phyloP scores from a whole-genome alignment of 139 green algal species.

The Limnomonas spitsbergensis region DNA sequence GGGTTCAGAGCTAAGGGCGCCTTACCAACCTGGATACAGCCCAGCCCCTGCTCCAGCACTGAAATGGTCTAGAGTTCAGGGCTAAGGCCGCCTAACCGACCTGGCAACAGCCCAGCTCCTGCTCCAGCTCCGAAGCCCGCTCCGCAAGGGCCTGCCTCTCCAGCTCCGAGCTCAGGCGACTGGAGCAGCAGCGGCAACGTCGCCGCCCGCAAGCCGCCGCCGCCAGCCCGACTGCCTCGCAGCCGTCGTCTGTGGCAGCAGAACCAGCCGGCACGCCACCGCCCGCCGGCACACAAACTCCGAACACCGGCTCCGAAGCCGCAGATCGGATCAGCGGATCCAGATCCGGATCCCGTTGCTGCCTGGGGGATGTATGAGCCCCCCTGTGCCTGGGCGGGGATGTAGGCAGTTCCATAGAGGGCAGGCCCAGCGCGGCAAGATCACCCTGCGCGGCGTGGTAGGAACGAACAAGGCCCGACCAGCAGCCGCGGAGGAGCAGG shows the following conservation, averaged over 20 bases:
- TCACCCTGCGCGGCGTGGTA: neutral
- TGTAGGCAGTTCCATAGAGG: too few relatives aligned
- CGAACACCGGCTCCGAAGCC: neutral
- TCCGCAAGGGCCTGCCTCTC: conserved; percentile 16
- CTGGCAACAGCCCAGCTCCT: conserved; percentile 2
- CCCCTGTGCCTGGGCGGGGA: too few relatives aligned
- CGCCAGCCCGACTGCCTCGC: neutral
- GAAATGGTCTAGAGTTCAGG: neutral
- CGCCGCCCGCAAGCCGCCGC: neutral
- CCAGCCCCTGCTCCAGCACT: too few relatives aligned
- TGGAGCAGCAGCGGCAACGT: neutral
- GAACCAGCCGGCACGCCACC: neutral
- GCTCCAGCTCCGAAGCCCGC: conserved; percentile 6
- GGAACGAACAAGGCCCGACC: neutral
- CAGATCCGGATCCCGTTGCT: neutral
- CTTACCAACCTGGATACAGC: too few relatives aligned
- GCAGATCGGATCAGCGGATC: neutral
- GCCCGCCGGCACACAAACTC: neutral
- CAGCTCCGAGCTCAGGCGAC: neutral
- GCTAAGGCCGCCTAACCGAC: neutral
- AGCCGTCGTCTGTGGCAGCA: neutral
- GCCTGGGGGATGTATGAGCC: neutral
- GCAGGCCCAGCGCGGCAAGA: neutral
- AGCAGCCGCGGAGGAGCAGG: conserved; percentile 11
- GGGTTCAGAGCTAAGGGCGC: too few relatives aligned